These are phyloP conservation scores for Gynandropsis gynandra DNA, from an alignment of 345 rosid species.

Conservation along the genomic window DNA sequence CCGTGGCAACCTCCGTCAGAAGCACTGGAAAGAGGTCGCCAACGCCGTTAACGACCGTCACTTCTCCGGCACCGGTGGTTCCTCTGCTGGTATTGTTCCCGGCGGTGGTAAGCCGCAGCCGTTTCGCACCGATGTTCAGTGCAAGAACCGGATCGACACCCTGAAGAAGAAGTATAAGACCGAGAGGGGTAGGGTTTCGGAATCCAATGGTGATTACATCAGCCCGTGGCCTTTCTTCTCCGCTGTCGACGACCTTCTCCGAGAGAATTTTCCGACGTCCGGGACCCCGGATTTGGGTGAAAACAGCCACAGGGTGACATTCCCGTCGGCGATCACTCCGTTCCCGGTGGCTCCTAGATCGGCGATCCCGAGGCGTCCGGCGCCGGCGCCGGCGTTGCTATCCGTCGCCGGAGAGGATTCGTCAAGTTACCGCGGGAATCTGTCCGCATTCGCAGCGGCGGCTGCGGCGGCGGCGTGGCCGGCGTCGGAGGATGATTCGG, in stretches of 20 bases:
- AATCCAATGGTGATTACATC: constrained; percentile 41
- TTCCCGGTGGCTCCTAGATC: constrained; percentile 34
- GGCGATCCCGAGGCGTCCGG: constrained; percentile 34
- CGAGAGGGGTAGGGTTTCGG: constrained; percentile 70
- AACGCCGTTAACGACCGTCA: constrained; percentile 87
- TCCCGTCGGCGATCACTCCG: constrained; percentile 31
- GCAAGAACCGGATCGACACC: constrained; percentile 97
- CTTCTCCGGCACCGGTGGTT: constrained; percentile 37
- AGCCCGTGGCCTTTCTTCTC: constrained; percentile 87
- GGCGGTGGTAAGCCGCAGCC: constrained; percentile 48
- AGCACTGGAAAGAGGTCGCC: constrained; percentile 98
- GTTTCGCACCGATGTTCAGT: constrained; percentile 91
- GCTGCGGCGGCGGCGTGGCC: constrained; percentile 44
- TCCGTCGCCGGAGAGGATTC: constrained; percentile 25
- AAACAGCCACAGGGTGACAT: constrained; percentile 28
- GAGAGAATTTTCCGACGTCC: constrained; percentile 44
- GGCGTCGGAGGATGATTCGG: constrained; percentile 28
- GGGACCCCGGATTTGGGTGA: constrained; percentile 23
- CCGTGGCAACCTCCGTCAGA: constrained; percentile 95
- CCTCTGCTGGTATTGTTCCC: too few relatives aligned
- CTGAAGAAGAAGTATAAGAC: constrained; percentile 90
- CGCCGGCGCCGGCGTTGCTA: constrained; percentile 45
- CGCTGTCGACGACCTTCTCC: constrained; percentile 68
- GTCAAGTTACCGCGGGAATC: constrained; percentile 54
- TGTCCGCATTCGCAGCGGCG: constrained; percentile 77